Conservation (phyloP, 495 filamentous ascomycete genomes). For the Bacidia gigantensis region DNA sequence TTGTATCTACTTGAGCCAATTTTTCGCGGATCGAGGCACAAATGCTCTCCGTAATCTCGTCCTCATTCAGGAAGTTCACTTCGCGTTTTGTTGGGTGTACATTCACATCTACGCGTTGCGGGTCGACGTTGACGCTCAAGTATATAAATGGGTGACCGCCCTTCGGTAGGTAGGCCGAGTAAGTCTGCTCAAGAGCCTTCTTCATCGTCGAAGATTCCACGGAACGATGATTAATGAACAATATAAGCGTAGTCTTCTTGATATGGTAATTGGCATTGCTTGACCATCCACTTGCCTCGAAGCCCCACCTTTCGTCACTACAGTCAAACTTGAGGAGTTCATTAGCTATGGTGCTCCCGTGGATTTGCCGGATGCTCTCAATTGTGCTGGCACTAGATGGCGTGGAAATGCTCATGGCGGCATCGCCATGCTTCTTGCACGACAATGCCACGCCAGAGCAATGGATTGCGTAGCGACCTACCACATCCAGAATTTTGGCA, state of each 20-base stretch:
- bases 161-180: slow-evolving; percentile 81
- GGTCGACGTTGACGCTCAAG: slow-evolving; percentile 85
- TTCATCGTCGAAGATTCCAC: slow-evolving; percentile 86
- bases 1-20: slow-evolving; percentile 81
- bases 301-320: slow-evolving; percentile 65
- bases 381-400: slow-evolving; percentile 52
- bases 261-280: slow-evolving; percentile 95
- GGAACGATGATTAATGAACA: slow-evolving; percentile 97
- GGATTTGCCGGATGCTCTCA: slow-evolving; percentile 81
- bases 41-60: slow-evolving; percentile 84
- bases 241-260: slow-evolving; percentile 74
- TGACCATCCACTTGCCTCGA: slow-evolving; percentile 64
- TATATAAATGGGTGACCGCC: slow-evolving; percentile 92
- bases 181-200: slow-evolving; percentile 83
- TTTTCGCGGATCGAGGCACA: slow-evolving; percentile 68
- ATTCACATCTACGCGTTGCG: slow-evolving; percentile 89
- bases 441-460: slow-evolving; percentile 83
- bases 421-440: slow-evolving; percentile 91
- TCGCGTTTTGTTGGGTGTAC: slow-evolving; percentile 96
- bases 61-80: slow-evolving; percentile 96
- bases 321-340: slow-evolving; percentile 70
- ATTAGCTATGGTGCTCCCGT: slow-evolving; percentile 75
- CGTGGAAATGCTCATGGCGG: slow-evolving; percentile 66
- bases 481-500: slow-evolving; percentile 91
- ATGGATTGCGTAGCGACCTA: slow-evolving; percentile 92